A percentile compares a stretch with the other conserved stretches of the same genome.
Conservation (phyloP, 2,329 filamentous ascomycete genomes). For the Delphinella strobiligena region DNA sequence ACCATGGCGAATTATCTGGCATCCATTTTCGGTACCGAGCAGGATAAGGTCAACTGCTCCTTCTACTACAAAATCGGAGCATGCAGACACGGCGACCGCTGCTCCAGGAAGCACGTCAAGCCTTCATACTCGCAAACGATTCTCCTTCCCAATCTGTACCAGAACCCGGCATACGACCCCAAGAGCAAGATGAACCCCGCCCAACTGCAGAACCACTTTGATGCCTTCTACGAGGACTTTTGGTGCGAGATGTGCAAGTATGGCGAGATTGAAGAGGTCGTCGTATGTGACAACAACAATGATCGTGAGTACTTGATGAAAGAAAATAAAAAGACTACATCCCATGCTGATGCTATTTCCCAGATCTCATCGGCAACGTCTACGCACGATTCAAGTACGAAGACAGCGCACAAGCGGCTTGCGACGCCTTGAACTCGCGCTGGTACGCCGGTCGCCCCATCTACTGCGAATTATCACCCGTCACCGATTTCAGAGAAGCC, state of each 20-base stretch:
- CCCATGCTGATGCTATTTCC: conserved; percentile 14
- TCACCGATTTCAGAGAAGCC: conserved; percentile 95
- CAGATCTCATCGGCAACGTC: conserved; percentile 94
- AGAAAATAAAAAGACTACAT: background rate
- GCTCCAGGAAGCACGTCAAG: conserved; percentile 97
- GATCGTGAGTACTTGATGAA: conserved; percentile 52
- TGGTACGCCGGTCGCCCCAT: conserved; percentile 97
- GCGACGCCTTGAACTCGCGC: conserved; percentile 83
- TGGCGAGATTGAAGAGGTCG: conserved; percentile 91
- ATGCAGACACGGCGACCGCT: conserved; percentile 95
- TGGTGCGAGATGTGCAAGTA: conserved; percentile 99
- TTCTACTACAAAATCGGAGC: conserved; percentile 99
- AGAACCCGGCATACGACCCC: conserved; percentile 93
- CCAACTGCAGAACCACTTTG: conserved; percentile 98
- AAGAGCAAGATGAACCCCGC: conserved; percentile 94
- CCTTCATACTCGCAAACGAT: conserved; percentile 96
- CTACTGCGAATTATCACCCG: conserved; percentile 93
- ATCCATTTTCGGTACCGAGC: conserved; percentile 98
- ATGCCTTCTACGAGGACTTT: conserved; percentile 99
- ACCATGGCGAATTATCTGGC: conserved; percentile 94
- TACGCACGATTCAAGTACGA: conserved; percentile 99
- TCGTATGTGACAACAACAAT: conserved; percentile 99
- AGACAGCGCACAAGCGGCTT: conserved; percentile 84
- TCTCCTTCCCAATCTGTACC: conserved; percentile 95
- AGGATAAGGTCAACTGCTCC: conserved; percentile 97